These are phyloP conservation scores for Arthrobotrys sinensis DNA, from an alignment of 2,329 filamentous ascomycete species.

Conservation along the genomic window DNA sequence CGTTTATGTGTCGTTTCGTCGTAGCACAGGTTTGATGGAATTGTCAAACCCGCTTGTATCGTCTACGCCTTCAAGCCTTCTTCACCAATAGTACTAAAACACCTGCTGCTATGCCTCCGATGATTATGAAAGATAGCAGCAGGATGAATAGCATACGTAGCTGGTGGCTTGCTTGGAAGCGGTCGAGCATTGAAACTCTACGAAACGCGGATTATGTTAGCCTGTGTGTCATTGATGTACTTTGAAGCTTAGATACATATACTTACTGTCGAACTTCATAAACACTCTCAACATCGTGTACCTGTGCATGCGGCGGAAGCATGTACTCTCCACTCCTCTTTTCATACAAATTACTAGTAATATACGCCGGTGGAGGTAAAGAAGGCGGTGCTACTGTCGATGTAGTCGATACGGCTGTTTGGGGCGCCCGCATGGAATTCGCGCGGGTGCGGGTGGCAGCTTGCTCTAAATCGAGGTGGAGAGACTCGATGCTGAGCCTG, in stretches of 20 bases:
- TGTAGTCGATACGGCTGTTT: constrained; percentile 26
- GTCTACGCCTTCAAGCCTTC: constrained; percentile 31
- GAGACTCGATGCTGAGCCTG: constrained; percentile 45
- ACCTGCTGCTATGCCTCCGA: constrained; percentile 47
- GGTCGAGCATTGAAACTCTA: constrained; percentile 39
- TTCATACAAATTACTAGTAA: constrained; percentile 24
- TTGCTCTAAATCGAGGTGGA: constrained; percentile 39
- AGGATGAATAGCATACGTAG: constrained; percentile 52
- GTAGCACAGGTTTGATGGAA: background rate
- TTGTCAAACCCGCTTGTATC: background rate
- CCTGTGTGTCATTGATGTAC: background rate
- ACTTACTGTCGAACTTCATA: constrained; percentile 52
- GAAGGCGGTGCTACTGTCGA: constrained; percentile 23
- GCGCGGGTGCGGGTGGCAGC: constrained; percentile 13
- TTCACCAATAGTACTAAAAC: constrained; percentile 49
- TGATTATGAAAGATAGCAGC: constrained; percentile 48
- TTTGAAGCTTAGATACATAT: background rate
- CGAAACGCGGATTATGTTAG: background rate
- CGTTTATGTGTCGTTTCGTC: constrained; percentile 20
- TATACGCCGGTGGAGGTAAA: constrained; percentile 43
- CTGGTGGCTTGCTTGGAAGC: constrained; percentile 37
- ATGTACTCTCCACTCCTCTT: constrained; percentile 43
- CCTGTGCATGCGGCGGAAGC: constrained; percentile 43
- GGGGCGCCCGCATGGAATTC: constrained; percentile 30
- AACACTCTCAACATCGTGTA: constrained; percentile 48